Percentiles rank a stretch among this genome's conserved stretches.
Conservation (phyloP, 2,329 filamentous ascomycete genomes). For the Amphichorda felina region DNA sequence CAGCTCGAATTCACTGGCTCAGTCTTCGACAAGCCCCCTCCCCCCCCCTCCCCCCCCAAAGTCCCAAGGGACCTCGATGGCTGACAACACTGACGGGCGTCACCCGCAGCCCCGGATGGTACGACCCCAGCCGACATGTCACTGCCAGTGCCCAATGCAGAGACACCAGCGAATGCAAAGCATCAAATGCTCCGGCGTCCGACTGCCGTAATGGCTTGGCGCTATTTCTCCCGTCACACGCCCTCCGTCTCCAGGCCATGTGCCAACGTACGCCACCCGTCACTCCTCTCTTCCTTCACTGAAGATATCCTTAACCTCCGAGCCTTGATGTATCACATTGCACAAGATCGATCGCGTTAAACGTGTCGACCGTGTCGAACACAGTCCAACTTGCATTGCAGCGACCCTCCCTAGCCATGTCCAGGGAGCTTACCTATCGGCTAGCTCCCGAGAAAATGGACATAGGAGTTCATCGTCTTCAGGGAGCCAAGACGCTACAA, state of each 20-base stretch:
- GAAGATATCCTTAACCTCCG: neutral
- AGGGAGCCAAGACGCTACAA: too few relatives aligned
- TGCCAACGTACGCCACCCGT: neutral
- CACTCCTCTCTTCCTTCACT: neutral
- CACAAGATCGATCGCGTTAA: constrained; percentile 6
- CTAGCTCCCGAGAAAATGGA: too few relatives aligned
- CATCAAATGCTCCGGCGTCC: neutral
- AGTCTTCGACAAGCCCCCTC: too few relatives aligned
- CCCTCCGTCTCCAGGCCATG: neutral
- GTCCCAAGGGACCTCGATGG: too few relatives aligned
- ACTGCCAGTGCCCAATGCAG: neutral
- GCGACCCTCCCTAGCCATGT: too few relatives aligned
- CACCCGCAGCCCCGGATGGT: neutral
- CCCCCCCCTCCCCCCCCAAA: too few relatives aligned
- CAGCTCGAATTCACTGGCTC: too few relatives aligned
- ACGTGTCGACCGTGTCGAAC: too few relatives aligned
- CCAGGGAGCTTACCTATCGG: too few relatives aligned
- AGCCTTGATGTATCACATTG: constrained; percentile 5
- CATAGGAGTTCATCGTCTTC: too few relatives aligned
- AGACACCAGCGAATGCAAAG: neutral
- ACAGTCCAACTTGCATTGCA: neutral
- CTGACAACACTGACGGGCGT: too few relatives aligned
- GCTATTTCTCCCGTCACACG: neutral
- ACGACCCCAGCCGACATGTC: neutral
- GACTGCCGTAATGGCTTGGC: neutral